Conservation (phyloP, 768 basidiomycete species). For the Hydnum rufescens region DNA sequence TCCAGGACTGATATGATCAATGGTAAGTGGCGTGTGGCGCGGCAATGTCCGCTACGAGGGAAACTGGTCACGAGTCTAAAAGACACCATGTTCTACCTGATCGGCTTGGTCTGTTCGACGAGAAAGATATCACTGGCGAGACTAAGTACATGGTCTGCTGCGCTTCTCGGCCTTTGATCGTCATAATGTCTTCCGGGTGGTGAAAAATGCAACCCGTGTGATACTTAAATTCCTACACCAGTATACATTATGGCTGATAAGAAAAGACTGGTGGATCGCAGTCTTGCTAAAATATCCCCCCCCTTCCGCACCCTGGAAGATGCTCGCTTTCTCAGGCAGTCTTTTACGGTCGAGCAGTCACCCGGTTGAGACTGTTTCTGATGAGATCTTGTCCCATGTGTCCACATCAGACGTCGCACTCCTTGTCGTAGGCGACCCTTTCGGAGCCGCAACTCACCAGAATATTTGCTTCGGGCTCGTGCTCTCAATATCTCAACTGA, state of each 20-base stretch:
- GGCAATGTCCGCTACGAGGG: too few relatives aligned
- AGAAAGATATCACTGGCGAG: constrained; percentile 89
- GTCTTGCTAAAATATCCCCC: neutral
- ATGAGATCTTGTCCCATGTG: constrained; percentile 66
- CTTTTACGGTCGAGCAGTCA: constrained; percentile 71
- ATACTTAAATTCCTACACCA: constrained; percentile 97
- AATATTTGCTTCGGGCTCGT: constrained; percentile 87
- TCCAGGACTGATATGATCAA: too few relatives aligned
- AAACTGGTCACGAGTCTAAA: too few relatives aligned
- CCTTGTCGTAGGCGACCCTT: constrained; percentile 92
- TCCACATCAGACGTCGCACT: constrained; percentile 68
- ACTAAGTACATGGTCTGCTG: constrained; percentile 41
- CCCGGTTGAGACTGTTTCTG: constrained; percentile 87
- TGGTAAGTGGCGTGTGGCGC: too few relatives aligned
- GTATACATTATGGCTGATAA: constrained; percentile 87
- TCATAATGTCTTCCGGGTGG: constrained; percentile 31
- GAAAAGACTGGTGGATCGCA: constrained; percentile 63
- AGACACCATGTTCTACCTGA: constrained; percentile 85
- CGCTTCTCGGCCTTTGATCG: neutral
- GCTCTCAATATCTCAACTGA: constrained; percentile 56
- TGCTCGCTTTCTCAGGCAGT: constrained; percentile 41
- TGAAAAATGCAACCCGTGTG: constrained; percentile 58
- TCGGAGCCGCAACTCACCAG: constrained; percentile 93
- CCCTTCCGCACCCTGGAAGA: neutral
- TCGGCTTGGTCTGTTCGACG: constrained; percentile 89